phyloP scores from a whole-genome alignment of 352 stramenopile genomes.

The Globisporangium middletonii region DNA sequence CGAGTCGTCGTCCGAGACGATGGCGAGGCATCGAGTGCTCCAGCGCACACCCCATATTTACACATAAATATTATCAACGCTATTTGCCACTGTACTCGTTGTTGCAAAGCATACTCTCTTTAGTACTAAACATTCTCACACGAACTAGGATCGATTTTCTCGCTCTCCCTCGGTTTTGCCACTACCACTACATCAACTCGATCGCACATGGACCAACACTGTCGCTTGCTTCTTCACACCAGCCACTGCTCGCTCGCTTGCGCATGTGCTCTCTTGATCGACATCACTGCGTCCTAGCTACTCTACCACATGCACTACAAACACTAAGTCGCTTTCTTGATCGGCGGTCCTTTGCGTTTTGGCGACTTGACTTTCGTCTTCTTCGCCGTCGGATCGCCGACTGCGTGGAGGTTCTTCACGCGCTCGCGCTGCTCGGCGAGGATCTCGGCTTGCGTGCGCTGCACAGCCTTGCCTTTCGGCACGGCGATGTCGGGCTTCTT shows the following conservation, averaged over 20 bases:
- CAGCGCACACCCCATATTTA: background rate
- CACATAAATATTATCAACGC: slow-evolving; percentile 4
- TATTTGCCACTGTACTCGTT: slow-evolving; percentile 1
- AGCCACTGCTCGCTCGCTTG: background rate
- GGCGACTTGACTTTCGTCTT: slow-evolving; percentile 61
- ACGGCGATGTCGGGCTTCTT: slow-evolving; percentile 73
- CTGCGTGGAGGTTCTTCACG: slow-evolving; percentile 53
- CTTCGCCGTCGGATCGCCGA: slow-evolving; percentile 36
- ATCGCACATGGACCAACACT: too few relatives aligned
- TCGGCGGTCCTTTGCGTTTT: slow-evolving; percentile 61
- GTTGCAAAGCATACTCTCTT: too few relatives aligned
- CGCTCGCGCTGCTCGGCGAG: slow-evolving; percentile 65
- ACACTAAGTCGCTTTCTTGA: slow-evolving; percentile 28
- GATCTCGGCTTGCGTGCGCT: slow-evolving; percentile 77
- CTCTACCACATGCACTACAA: background rate
- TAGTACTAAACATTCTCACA: background rate
- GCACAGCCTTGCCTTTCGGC: slow-evolving; percentile 43
- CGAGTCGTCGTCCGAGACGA: too few relatives aligned
- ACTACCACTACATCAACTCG: too few relatives aligned
- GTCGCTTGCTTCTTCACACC: too few relatives aligned
- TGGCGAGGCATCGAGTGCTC: background rate
- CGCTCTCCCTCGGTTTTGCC: too few relatives aligned
- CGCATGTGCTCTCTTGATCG: background rate
- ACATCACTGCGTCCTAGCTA: too few relatives aligned
- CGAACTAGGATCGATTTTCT: too few relatives aligned